Evolutionary conservation across 164 flowering plant genomes (phyloP).

Genomic region (Piper longum): DNA sequence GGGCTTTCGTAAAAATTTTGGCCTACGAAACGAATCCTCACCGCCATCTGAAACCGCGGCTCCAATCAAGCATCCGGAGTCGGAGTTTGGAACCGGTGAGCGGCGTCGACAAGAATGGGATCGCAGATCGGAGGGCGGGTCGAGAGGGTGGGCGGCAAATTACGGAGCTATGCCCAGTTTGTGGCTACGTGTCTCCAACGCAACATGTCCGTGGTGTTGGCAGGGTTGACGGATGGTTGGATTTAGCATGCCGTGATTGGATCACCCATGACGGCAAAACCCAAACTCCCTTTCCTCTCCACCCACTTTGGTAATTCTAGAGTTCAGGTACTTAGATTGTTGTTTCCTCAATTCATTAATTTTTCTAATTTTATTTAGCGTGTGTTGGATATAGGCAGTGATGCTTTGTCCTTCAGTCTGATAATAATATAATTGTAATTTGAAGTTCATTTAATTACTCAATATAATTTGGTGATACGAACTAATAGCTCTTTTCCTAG

Average conservation of each 20-base stretch:
- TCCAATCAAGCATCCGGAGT: no score
- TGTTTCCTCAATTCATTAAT: neutral
- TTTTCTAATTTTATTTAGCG: no score
- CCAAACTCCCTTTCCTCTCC: slow-evolving; percentile 66
- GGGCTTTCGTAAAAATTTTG: no score
- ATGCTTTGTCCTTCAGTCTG: no score
- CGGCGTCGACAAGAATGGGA: slow-evolving; percentile 25
- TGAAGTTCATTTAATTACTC: no score
- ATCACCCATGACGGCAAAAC: slow-evolving; percentile 37
- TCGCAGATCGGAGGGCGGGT: slow-evolving; percentile 44
- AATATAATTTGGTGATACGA: no score
- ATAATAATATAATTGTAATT: no score
- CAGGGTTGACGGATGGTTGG: slow-evolving; percentile 81
- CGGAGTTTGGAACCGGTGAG: no score
- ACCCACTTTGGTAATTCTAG: slow-evolving; percentile 56
- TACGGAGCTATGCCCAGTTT: slow-evolving; percentile 53
- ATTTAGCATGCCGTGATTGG: slow-evolving; percentile 79
- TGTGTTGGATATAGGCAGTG: no score
- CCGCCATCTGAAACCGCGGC: no score
- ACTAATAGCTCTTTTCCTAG: no score
- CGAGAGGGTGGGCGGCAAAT: slow-evolving; percentile 57
- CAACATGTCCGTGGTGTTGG: slow-evolving; percentile 66
- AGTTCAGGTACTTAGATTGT: slow-evolving; percentile 47
- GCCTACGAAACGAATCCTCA: no score
- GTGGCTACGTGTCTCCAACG: slow-evolving; percentile 39